Evolutionary conservation across 768 basidiomycete genomes (phyloP), one percentile per base, ranked within the genome.

Genomic region (Crepidotus variabilis): DNA sequence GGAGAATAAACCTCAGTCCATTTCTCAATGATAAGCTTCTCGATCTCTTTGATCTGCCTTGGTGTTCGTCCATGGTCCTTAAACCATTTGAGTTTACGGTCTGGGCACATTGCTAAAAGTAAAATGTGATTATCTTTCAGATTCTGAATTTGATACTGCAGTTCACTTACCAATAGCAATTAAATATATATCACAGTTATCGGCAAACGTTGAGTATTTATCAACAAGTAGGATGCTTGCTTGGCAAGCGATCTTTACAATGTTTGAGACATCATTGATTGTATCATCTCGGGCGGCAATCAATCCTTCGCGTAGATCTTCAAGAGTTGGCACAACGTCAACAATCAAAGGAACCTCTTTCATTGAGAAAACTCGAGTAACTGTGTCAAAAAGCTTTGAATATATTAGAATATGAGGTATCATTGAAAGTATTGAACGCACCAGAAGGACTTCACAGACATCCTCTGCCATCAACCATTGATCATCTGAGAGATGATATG

Each of bases 381-480:
- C 35, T 2, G 58, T 58, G 22, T 66, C 52, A 50, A 71, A 68
- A n/a, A 69, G 54, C 70, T 71, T 16, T 2, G 23, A 14, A 56
- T 22, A n/a, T 51, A 45, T 48, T 47, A 55, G n/a, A 22, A 6
- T 46, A 4, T 3, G 6, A 46, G 43, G 4, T 46, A 6, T n/a
- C 16, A 46, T 46, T 4, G 43, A 46, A 10, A 6, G 20, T 49
- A 2, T 49, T 3, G 20, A n/a, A 57, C 22, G 36, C 67, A 68
- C 51, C 62, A 32, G 6, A 70, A 71, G 61, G 24, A 70, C 61
- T 23, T 65, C 62, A 1, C 47, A 47, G 11, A 73, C 57, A n/a
- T 67, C 56, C 20, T 59, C 53, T 1, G 71, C 65, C 2, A 71
- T 50, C 20, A 58, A 50, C 70, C 70, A 71, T 21, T 67, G 69